Conservation (phyloP, 2,329 filamentous ascomycete species). For the Claviceps arundinis region DNA sequence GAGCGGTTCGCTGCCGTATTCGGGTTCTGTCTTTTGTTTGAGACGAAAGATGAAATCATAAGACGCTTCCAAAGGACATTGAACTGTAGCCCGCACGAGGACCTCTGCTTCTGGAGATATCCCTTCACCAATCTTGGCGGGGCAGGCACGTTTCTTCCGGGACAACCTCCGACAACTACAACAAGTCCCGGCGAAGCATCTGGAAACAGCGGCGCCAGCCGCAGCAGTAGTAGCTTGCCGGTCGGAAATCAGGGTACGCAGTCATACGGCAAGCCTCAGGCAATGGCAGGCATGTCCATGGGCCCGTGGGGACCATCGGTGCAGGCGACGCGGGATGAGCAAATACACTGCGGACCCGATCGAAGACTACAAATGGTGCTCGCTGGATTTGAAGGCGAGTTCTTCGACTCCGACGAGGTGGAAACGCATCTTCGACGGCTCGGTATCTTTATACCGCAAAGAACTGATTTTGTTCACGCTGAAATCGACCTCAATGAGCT, state of each 20-base stretch:
- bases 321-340: slow-evolving; percentile 26
- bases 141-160: slow-evolving; percentile 49
- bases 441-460: slow-evolving; percentile 48
- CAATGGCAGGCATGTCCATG: slow-evolving; percentile 21
- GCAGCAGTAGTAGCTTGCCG: slow-evolving; percentile 2
- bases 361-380: slow-evolving; percentile 38
- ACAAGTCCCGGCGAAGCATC: background rate
- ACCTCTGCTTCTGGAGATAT: slow-evolving; percentile 43
- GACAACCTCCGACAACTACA: slow-evolving; percentile 3
- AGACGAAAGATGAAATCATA: slow-evolving; percentile 35
- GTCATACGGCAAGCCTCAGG: slow-evolving; percentile 11
- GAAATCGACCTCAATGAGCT: slow-evolving; percentile 37
- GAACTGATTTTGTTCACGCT: slow-evolving; percentile 45
- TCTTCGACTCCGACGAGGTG: slow-evolving; percentile 65
- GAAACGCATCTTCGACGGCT: slow-evolving; percentile 56
- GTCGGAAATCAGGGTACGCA: slow-evolving; percentile 26
- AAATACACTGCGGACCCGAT: slow-evolving; percentile 21
- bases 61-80: slow-evolving; percentile 24
- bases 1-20: slow-evolving; percentile 44
- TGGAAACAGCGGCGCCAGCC: background rate
- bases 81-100: slow-evolving; percentile 19
- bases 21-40: slow-evolving; percentile 54
- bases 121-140: slow-evolving; percentile 56
- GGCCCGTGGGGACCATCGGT: slow-evolving; percentile 34
- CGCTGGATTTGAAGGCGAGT: slow-evolving; percentile 57